Percentiles rank a stretch among this genome's conserved stretches.
Evolutionary conservation across 345 rosid species (phyloP).

Genomic region (Eucalyptus dawsonii): DNA sequence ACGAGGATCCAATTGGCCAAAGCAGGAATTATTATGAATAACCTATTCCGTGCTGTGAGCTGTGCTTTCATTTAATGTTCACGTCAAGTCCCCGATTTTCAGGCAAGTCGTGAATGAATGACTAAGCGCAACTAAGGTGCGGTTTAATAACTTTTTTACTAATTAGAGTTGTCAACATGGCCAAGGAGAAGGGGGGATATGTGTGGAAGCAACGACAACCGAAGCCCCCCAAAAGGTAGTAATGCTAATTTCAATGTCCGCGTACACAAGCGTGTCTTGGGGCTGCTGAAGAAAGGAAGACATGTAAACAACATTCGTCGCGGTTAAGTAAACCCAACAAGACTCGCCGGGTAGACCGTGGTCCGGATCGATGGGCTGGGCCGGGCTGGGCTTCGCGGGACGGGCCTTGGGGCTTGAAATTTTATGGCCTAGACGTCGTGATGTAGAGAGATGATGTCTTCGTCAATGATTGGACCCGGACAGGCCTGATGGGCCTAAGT

Average conservation of each 20-base stretch:
- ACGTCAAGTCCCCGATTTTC: not conserved
- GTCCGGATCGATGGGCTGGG: not conserved
- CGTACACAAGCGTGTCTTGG: not conserved
- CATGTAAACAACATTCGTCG: not conserved
- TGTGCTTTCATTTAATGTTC: not conserved
- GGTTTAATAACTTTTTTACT: not conserved
- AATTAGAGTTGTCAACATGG: not conserved
- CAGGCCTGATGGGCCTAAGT: not conserved
- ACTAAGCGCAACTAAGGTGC: not conserved
- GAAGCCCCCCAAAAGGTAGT: not conserved
- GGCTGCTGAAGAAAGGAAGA: not conserved
- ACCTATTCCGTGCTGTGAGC: not conserved
- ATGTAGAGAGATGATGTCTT: not conserved
- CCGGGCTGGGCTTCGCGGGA: fast-evolving
- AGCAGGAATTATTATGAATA: not conserved
- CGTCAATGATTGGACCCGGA: not conserved
- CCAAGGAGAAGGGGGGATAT: not conserved
- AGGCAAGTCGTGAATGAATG: not conserved
- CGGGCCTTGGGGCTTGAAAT: not conserved
- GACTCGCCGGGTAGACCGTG: not conserved
- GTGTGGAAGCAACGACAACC: not conserved
- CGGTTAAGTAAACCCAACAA: not conserved
- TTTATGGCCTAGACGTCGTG: not conserved
- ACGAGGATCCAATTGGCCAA: not conserved
- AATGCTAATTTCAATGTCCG: not conserved